Evolutionary conservation across 2,329 filamentous ascomycete species (phyloP).

Genomic region (Emergomyces orientalis): DNA sequence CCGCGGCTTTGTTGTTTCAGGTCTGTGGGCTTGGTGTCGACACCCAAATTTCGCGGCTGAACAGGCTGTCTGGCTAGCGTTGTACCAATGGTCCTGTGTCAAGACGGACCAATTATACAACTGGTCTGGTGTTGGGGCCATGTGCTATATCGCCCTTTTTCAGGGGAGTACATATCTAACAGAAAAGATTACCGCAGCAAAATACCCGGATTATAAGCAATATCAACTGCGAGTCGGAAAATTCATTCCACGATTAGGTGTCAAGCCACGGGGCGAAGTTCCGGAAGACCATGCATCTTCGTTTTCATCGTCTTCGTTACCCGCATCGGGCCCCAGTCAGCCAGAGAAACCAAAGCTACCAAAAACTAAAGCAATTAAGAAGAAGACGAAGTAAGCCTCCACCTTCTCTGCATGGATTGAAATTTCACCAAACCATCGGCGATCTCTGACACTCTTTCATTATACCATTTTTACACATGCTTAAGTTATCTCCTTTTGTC

Average conservation of each 20-base stretch:
- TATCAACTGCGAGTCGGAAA: constrained; percentile 78
- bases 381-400: not conserved
- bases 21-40: constrained; percentile 77
- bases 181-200: constrained; percentile 66
- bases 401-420: not conserved
- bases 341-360: constrained; percentile 12
- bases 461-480: not conserved
- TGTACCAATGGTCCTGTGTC: constrained; percentile 84
- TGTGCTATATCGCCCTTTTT: constrained; percentile 68
- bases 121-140: constrained; percentile 65
- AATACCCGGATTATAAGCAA: constrained; percentile 78
- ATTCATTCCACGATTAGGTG: constrained; percentile 57
- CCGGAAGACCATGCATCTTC: not conserved
- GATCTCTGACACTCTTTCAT: not conserved
- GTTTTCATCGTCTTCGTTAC: not conserved
- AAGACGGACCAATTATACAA: constrained; percentile 61
- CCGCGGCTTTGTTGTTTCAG: constrained; percentile 75
- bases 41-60: constrained; percentile 95
- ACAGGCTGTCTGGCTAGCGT: constrained; percentile 75
- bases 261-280: constrained; percentile 22
- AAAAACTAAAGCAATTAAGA: not conserved
- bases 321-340: constrained; percentile 18
- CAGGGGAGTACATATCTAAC: constrained; percentile 84
- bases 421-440: not conserved
- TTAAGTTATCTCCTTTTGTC: not conserved